A percentile compares a stretch with the other conserved stretches of the same genome.
These are phyloP conservation scores for Globisporangium abappressorium DNA, from an alignment of 352 stramenopile species.

Conservation along the genomic window DNA sequence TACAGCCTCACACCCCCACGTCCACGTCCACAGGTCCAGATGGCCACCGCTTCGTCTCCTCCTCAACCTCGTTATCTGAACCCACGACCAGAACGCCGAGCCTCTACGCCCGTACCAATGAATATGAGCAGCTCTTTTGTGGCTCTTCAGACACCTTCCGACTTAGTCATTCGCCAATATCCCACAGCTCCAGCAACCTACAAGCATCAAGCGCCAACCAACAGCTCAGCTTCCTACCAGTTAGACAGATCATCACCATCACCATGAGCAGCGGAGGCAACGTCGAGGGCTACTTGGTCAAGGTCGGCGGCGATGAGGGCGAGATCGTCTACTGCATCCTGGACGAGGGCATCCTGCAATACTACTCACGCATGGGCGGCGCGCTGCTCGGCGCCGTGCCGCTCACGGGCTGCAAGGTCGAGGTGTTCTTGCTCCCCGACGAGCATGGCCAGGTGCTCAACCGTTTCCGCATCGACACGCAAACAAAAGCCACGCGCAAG, in stretches of 20 bases:
- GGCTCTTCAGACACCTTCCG: background rate
- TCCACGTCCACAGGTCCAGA: background rate
- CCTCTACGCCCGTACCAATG: background rate
- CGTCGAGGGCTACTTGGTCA: conserved; percentile 81
- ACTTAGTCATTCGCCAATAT: background rate
- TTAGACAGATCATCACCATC: background rate
- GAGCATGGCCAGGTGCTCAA: conserved; percentile 38
- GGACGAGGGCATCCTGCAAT: conserved; percentile 76
- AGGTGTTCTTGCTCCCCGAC: conserved; percentile 66
- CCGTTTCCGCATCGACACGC: conserved; percentile 68
- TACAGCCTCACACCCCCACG: background rate
- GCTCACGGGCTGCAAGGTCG: conserved; percentile 72
- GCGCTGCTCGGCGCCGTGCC: conserved; percentile 55
- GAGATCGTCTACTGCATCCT: conserved; percentile 83
- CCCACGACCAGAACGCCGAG: conserved; percentile 1
- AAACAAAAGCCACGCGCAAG: conserved; percentile 23
- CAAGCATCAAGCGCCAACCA: background rate
- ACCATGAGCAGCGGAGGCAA: conserved; percentile 61
- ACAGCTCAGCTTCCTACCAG: background rate
- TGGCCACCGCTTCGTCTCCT: background rate
- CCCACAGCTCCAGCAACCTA: background rate
- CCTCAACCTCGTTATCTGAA: conserved; percentile 2
- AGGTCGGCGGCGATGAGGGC: conserved; percentile 53
- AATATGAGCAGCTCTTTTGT: background rate
- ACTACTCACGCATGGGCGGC: conserved; percentile 74